Conservation (phyloP, 345 rosid species). For the Populus ilicifolia region DNA sequence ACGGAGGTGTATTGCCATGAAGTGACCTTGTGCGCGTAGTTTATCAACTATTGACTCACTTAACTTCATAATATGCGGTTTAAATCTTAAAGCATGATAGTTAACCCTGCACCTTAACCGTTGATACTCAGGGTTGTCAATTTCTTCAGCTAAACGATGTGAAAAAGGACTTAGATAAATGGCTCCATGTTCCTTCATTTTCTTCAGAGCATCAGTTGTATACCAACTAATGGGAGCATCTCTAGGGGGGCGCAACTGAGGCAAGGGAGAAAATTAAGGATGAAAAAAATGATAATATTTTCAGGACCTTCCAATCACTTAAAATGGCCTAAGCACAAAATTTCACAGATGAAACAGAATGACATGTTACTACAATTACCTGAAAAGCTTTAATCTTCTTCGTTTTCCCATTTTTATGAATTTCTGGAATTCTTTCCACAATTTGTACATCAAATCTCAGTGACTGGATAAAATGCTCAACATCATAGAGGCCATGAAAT, state of each 20-base stretch:
- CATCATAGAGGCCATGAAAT: slow-evolving; percentile 92
- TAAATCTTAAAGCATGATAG: slow-evolving; percentile 92
- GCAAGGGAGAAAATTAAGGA: background rate
- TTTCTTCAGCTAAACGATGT: slow-evolving; percentile 97
- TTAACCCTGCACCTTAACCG: slow-evolving; percentile 97
- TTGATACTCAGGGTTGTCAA: slow-evolving; percentile 85
- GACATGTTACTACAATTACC: slow-evolving; percentile 37
- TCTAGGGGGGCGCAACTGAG: slow-evolving; percentile 81
- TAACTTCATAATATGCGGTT: slow-evolving; percentile 88
- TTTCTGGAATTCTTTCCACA: slow-evolving; percentile 84
- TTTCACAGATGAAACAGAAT: background rate
- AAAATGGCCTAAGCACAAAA: background rate
- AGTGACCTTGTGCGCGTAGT: slow-evolving; percentile 93
- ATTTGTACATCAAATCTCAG: slow-evolving; percentile 78
- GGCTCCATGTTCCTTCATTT: slow-evolving; percentile 93
- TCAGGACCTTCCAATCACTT: background rate
- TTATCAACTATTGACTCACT: slow-evolving; percentile 90
- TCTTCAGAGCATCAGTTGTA: slow-evolving; percentile 65
- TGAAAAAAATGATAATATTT: background rate
- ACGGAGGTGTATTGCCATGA: slow-evolving; percentile 99
- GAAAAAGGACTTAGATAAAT: slow-evolving; percentile 96
- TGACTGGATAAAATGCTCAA: slow-evolving; percentile 79
- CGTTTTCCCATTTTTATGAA: slow-evolving; percentile 76
- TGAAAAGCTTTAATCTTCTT: slow-evolving; percentile 88
- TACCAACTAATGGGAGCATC: slow-evolving; percentile 97